Base-by-base conservation (phyloP, 2,329 filamentous ascomycete species). In the Monilinia laxa region DNA sequence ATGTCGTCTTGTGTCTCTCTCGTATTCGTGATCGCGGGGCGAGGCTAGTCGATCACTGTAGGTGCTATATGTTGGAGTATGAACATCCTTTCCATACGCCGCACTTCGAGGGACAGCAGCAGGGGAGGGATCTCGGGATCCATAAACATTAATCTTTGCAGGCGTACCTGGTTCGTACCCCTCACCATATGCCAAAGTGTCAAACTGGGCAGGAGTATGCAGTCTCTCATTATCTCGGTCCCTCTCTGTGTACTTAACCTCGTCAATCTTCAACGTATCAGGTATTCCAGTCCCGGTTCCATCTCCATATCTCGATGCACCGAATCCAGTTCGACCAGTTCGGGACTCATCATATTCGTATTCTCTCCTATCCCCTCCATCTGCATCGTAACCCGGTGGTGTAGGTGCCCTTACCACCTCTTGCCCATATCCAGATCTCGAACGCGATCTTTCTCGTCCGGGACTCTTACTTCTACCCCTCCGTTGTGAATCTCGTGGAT, bases 401-500 rank as follows among this genome's bases (percentile, higher is more conserved):
- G 68, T 69, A 2, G 67, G 64, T 31, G 42, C 67, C 12, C 60
- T 55, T 10, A 42, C 42, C n/a, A n/a, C 65, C 66, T 35, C 63
- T 45, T 68, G 64, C 31, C 65, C 64, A 31, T 65, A 54, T 2
- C 70, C 70, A n/a, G 68, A 68, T 35, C 72, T 57, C 3, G 70
- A 70, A 45, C 70, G 65, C 3, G 72, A 74, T 47, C 69, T 65
- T 38, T 74, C 73, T 14, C 74, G 64, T 4, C 74, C 75, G 35
- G 75, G 75, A 12, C 72, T 74, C 58, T 72, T 73, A 52, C 72
- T 75, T 20, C 75, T 70, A 16, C 70, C 73, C 52, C 72, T 66
- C 14, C 70, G 63, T n/a, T 70, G 71, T 49, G 69, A 71, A 62
- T 74, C 73, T 66, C 72, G 70, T 20, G 74, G 74, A 67, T 75